phyloP scores from a whole-genome alignment of 2,329 filamentous ascomycete species.

The Ceratocystis albifundus region DNA sequence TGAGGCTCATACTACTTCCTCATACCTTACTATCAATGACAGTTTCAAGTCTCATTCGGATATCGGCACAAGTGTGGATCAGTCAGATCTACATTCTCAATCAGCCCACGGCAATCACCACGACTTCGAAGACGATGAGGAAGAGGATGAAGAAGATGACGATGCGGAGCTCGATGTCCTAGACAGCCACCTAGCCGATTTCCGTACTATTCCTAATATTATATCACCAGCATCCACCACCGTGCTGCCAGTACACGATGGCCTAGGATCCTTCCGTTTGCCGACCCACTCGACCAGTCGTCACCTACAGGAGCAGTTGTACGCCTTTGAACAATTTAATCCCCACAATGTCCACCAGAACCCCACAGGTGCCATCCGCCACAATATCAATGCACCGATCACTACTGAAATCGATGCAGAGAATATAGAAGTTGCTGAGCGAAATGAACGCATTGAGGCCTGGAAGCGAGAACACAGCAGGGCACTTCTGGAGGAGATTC shows the following conservation, averaged over 20 bases:
- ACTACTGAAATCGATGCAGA: constrained; percentile 43
- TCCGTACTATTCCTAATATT: constrained; percentile 49
- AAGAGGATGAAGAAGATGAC: constrained; percentile 36
- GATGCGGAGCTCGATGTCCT: constrained; percentile 82
- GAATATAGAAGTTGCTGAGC: constrained; percentile 54
- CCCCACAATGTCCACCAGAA: constrained; percentile 46
- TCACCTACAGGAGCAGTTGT: constrained; percentile 70
- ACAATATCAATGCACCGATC: constrained; percentile 28
- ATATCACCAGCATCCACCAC: constrained; percentile 42
- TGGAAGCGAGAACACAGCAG: constrained; percentile 89
- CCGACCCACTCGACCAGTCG: constrained; percentile 42
- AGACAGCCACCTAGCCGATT: constrained; percentile 82
- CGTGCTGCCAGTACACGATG: constrained; percentile 84
- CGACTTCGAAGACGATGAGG: constrained; percentile 19
- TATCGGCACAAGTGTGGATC: constrained; percentile 23
- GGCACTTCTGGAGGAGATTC: constrained; percentile 75
- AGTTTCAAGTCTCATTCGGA: constrained; percentile 20
- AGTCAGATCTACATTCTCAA: constrained; percentile 19
- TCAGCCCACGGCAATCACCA: constrained; percentile 6
- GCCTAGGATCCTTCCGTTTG: constrained; percentile 71
- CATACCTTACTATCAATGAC: constrained; percentile 22
- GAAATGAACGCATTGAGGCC: constrained; percentile 71
- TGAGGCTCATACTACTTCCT: constrained; percentile 25
- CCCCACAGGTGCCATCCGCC: constrained; percentile 42
- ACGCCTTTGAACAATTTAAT: constrained; percentile 79